These are phyloP conservation scores for Neurospora sublineolata DNA, from an alignment of 495 filamentous ascomycete genomes.

Conservation along the genomic window DNA sequence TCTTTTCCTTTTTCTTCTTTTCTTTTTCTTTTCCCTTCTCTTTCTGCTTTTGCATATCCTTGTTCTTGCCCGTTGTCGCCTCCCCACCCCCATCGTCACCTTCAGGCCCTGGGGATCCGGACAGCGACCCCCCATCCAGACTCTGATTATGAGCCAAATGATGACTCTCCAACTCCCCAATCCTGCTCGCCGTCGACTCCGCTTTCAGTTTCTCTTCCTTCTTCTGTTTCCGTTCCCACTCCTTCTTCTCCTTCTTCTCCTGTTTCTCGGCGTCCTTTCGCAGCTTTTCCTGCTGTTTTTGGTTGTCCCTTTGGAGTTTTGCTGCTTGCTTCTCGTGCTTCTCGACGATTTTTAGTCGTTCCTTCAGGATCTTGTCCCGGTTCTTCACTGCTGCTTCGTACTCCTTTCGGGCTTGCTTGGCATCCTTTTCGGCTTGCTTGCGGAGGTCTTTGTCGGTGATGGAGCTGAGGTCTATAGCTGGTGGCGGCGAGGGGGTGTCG, in stretches of 20 bases:
- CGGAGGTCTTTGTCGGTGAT: constrained; percentile 49
- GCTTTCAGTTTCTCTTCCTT: constrained; percentile 10
- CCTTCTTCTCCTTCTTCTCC: constrained; percentile 10
- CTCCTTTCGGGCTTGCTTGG: constrained; percentile 42
- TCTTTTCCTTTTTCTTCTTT: neutral
- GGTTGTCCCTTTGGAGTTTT: constrained; percentile 23
- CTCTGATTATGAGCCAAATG: constrained; percentile 3
- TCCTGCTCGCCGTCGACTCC: constrained; percentile 4
- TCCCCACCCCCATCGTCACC: constrained; percentile 1
- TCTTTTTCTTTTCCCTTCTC: constrained; percentile 11
- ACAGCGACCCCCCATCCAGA: neutral
- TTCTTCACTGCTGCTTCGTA: constrained; percentile 54
- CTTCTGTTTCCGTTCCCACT: constrained; percentile 11
- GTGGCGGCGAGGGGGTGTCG: constrained; percentile 27
- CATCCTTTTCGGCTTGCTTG: constrained; percentile 54
- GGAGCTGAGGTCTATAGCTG: constrained; percentile 34
- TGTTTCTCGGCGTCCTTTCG: constrained; percentile 18
- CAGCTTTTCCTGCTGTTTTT: constrained; percentile 28
- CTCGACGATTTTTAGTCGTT: constrained; percentile 44
- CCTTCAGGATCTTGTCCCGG: constrained; percentile 48
- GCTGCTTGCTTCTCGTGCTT: constrained; percentile 38
- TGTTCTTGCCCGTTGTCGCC: neutral
- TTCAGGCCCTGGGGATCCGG: constrained; percentile 3
- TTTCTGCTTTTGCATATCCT: neutral
- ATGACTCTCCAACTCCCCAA: neutral